Evolutionary conservation across 2,329 filamentous ascomycete genomes (phyloP).

Genomic region (Colletotrichum trifolii): DNA sequence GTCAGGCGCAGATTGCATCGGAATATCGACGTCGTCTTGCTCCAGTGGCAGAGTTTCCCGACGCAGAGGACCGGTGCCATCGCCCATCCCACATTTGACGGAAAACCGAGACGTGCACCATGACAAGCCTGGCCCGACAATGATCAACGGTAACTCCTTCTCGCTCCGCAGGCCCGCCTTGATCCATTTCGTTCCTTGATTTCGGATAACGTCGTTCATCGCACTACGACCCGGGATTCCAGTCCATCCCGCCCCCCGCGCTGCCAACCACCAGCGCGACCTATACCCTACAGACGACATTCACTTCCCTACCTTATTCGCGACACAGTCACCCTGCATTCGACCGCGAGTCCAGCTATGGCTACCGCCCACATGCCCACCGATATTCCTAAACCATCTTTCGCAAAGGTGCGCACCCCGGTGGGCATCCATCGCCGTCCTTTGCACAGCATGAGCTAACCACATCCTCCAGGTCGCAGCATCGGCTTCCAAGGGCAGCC

Average conservation of each 20-base stretch:
- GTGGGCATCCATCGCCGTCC: too few species aligned
- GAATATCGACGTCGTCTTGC: background rate
- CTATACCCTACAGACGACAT: slow-evolving; percentile 27
- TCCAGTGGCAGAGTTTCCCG: background rate
- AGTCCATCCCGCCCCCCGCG: slow-evolving; percentile 31
- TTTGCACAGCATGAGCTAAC: slow-evolving; percentile 36
- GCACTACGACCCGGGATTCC: slow-evolving; percentile 31
- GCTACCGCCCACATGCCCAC: slow-evolving; percentile 58
- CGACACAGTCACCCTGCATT: slow-evolving; percentile 6
- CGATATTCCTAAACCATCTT: slow-evolving; percentile 71
- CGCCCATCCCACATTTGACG: slow-evolving; percentile 23
- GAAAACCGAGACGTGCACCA: slow-evolving; percentile 42
- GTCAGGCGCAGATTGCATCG: slow-evolving; percentile 25
- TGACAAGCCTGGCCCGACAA: slow-evolving; percentile 59
- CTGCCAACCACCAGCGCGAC: slow-evolving; percentile 32
- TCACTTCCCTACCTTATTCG: slow-evolving; percentile 35
- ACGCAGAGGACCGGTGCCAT: slow-evolving; percentile 21
- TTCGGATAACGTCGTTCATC: slow-evolving; percentile 48
- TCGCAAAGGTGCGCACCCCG: slow-evolving; percentile 74
- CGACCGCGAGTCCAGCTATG: slow-evolving; percentile 48
- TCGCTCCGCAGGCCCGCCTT: slow-evolving; percentile 62
- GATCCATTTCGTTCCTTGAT: slow-evolving; percentile 67
- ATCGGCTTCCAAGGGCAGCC: slow-evolving; percentile 53
- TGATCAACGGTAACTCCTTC: slow-evolving; percentile 64
- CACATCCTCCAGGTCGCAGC: slow-evolving; percentile 58